Conservation (phyloP, 2,329 filamentous ascomycete species). For the Alternaria triticina region DNA sequence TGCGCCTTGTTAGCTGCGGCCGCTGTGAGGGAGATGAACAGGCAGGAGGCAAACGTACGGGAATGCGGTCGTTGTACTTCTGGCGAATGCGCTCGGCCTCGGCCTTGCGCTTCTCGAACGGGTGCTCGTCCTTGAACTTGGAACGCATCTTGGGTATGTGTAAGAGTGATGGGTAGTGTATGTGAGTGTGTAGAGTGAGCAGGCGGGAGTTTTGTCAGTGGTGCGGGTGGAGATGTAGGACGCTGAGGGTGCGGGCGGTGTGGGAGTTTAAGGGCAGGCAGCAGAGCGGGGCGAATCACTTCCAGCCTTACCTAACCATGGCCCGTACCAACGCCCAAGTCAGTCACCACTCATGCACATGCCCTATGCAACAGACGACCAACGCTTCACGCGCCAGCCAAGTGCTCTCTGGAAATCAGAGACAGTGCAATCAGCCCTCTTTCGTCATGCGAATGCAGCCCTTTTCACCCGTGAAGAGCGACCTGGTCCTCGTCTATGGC, state of each 20-base stretch:
- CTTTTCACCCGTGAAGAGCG: slow-evolving; percentile 17
- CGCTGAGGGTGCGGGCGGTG: slow-evolving; percentile 38
- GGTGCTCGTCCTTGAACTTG: slow-evolving; percentile 99
- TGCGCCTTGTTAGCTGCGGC: slow-evolving; percentile 51
- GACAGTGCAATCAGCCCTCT: slow-evolving; percentile 14
- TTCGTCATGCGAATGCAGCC: slow-evolving; percentile 27
- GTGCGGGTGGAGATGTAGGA: slow-evolving; percentile 36
- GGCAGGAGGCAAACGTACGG: slow-evolving; percentile 67
- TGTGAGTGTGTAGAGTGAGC: slow-evolving; percentile 11
- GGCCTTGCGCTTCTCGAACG: slow-evolving; percentile 99
- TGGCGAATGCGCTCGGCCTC: slow-evolving; percentile 99
- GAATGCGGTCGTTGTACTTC: slow-evolving; percentile 98
- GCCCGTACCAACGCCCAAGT: slow-evolving; percentile 11
- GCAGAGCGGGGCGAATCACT: slow-evolving; percentile 36
- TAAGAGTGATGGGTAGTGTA: slow-evolving; percentile 16
- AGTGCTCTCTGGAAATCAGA: slow-evolving; percentile 13
- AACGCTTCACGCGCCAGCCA: slow-evolving; percentile 16
- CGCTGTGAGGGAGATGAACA: background rate
- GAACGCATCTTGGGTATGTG: slow-evolving; percentile 73
- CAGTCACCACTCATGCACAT: slow-evolving; percentile 1
- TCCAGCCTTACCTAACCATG: slow-evolving; percentile 13
- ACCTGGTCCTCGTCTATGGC: slow-evolving; percentile 39
- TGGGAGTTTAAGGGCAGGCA: slow-evolving; percentile 42
- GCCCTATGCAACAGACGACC: slow-evolving; percentile 3
- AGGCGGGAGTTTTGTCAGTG: slow-evolving; percentile 9